Evolutionary conservation across 495 filamentous ascomycete genomes (phyloP), one percentile per base, ranked within the genome.

Genomic region (Tuber aestivum): DNA sequence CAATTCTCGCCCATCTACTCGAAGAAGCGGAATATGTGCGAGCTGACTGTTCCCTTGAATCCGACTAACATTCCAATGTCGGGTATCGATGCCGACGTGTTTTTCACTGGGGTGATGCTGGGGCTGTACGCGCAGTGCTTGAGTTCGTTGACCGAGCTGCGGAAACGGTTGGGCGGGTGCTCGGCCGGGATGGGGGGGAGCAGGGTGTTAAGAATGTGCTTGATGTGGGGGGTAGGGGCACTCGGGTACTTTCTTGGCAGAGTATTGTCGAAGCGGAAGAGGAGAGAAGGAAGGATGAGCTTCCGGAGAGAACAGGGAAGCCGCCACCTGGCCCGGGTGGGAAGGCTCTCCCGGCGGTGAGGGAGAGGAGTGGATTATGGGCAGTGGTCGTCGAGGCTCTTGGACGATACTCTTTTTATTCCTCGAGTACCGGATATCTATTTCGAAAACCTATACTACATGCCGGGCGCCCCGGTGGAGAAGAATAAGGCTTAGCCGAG

Each of bases 331-430:
- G 45, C 20, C 45, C 6, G 20, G 45, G 45, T 7, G 45, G 45
- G 20, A 20, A 48, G 45, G 45, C 3, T 23, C 45, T 21, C 6
- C 45, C 45, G 18, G 45, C 20, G 0, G 45, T 23, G 45, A 48
- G 45, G 45, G 42, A 18, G 18, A 48, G 41, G 45, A 48, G 1
- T 48, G 45, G 45, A 48, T 48, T 48, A 21, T 0, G 20, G 45
- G 5, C 20, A 48, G 45, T 48, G 0, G 45, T 48, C 6, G 45
- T 48, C 18, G 45, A 75, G 84, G 42, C 88, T 97, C 77, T 87
- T 98, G 20, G 89, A 95, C n/a, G 91, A 97, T 80, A 97, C 95
- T 0, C 93, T 90, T 0, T 97, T 98, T 83, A 87, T 98, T 32
- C 94, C 94, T n/a, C 91, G 94, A 7, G 85, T 98, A 41, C 95